Conservation (phyloP, 176 grass and related monocot genomes). For the Metroxylon sagu region DNA sequence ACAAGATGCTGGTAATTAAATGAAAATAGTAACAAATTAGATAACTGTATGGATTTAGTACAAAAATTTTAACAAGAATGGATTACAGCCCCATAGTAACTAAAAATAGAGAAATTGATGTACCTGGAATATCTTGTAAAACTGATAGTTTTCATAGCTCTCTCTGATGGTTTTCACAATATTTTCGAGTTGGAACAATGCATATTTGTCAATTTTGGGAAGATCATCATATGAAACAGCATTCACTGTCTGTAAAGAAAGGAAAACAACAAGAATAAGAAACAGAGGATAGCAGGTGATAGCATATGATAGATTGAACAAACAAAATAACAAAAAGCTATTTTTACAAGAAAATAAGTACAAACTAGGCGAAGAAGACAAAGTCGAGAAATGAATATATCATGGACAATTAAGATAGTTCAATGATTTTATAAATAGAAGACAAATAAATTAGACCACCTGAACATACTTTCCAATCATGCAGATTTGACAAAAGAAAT, state of each 20-base stretch:
- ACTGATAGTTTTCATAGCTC: slow-evolving; percentile 76
- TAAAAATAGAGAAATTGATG: too few relatives aligned
- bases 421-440: slow-evolving; percentile 8
- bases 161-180: slow-evolving; percentile 70
- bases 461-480: slow-evolving; percentile 82
- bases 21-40: too few relatives aligned
- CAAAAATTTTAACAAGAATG: too few relatives aligned
- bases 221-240: slow-evolving; percentile 57
- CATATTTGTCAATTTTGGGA: slow-evolving; percentile 85
- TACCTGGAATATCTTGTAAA: slow-evolving; percentile 99
- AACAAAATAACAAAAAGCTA: slow-evolving; percentile 14
- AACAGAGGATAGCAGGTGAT: not conserved
- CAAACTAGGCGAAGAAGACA: not conserved
- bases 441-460: slow-evolving; percentile 13
- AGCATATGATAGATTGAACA: slow-evolving; percentile 5
- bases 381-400: not conserved
- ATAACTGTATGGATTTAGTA: too few relatives aligned
- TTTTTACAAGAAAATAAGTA: not conserved
- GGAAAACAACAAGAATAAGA: slow-evolving; percentile 3
- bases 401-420: too few relatives aligned
- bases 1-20: too few relatives aligned
- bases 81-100: too few relatives aligned
- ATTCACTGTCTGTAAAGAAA: slow-evolving; percentile 43
- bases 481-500: slow-evolving; percentile 91
- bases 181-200: slow-evolving; percentile 91